A percentile compares a stretch with the other conserved stretches of the same genome.
These are phyloP conservation scores for Alternaria ventricosa DNA, from an alignment of 2,329 filamentous ascomycete species.

Conservation along the genomic window DNA sequence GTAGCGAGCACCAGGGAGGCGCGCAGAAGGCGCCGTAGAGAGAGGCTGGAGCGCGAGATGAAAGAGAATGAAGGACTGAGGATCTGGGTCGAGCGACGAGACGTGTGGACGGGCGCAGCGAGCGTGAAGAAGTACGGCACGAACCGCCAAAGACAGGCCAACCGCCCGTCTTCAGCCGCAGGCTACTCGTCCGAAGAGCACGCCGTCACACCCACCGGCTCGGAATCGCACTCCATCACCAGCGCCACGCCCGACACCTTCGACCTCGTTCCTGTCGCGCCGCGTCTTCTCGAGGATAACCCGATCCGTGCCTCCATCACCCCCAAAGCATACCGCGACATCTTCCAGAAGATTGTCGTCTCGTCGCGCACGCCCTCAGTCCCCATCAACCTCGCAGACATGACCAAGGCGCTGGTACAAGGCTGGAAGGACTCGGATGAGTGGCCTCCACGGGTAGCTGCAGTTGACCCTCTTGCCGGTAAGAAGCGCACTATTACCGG, in stretches of 20 bases:
- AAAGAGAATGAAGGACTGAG: slow-evolving; percentile 80
- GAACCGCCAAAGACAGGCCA: slow-evolving; percentile 3
- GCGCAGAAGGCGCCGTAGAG: slow-evolving; percentile 48
- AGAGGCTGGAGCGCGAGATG: slow-evolving; percentile 52
- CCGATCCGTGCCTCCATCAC: slow-evolving; percentile 79
- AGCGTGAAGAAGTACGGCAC: slow-evolving; percentile 53
- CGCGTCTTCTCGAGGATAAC: slow-evolving; percentile 75
- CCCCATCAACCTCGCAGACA: slow-evolving; percentile 84
- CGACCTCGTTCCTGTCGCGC: slow-evolving; percentile 71
- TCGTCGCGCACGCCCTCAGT: slow-evolving; percentile 82
- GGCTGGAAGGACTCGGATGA: slow-evolving; percentile 94
- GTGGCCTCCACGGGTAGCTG: slow-evolving; percentile 76
- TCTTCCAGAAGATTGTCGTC: slow-evolving; percentile 88
- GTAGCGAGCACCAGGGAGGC: slow-evolving; percentile 37
- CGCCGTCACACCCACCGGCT: slow-evolving; percentile 6
- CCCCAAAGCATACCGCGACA: slow-evolving; percentile 74
- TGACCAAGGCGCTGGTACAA: slow-evolving; percentile 79
- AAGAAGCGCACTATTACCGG: slow-evolving; percentile 40
- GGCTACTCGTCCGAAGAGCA: slow-evolving; percentile 16
- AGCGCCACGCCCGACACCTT: slow-evolving; percentile 17
- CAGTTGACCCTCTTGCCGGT: slow-evolving; percentile 55
- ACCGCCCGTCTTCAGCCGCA: slow-evolving; percentile 5
- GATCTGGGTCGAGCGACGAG: slow-evolving; percentile 77
- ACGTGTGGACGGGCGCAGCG: slow-evolving; percentile 82
- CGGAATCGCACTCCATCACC: slow-evolving; percentile 10